Conservation (phyloP, 805 yeast species). For the Metschnikowia lunata region DNA sequence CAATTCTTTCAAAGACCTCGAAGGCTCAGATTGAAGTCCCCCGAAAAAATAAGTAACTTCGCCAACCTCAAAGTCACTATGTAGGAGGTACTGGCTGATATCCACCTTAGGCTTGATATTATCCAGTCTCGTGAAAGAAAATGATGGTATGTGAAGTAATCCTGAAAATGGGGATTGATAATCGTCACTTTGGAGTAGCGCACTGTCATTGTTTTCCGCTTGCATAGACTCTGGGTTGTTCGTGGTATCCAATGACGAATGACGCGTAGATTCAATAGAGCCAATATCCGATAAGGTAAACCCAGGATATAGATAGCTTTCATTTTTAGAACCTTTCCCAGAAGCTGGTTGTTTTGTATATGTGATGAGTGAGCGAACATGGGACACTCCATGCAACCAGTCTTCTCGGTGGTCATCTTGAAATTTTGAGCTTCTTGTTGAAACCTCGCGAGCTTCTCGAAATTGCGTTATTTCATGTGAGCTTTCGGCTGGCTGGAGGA, state of each 20-base stretch:
- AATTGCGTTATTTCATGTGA: conserved; percentile 4
- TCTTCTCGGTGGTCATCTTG: conserved; percentile 3
- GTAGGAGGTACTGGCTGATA: conserved; percentile 20
- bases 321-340: neutral
- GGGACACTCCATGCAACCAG: conserved; percentile 20
- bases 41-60: conserved; percentile 36
- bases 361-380: conserved; percentile 12
- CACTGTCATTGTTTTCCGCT: neutral
- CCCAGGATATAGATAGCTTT: conserved; percentile 2
- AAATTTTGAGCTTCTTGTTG: conserved; percentile 6
- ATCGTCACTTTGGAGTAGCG: conserved; percentile 12
- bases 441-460: conserved; percentile 3
- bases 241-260: conserved; percentile 5
- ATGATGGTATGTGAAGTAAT: conserved; percentile 14
- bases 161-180: conserved; percentile 16
- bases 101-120: neutral
- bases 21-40: conserved; percentile 24
- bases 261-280: conserved; percentile 1
- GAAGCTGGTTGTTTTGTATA: conserved; percentile 2
- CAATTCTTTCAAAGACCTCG: conserved; percentile 18
- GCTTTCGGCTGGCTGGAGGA: neutral
- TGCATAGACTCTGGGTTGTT: neutral
- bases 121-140: conserved; percentile 8
- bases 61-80: conserved; percentile 28
- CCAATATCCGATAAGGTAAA: conserved; percentile 4